Base-by-base conservation (phyloP, 306 rosid genomes). In the Amphicarpaea edgeworthii region DNA sequence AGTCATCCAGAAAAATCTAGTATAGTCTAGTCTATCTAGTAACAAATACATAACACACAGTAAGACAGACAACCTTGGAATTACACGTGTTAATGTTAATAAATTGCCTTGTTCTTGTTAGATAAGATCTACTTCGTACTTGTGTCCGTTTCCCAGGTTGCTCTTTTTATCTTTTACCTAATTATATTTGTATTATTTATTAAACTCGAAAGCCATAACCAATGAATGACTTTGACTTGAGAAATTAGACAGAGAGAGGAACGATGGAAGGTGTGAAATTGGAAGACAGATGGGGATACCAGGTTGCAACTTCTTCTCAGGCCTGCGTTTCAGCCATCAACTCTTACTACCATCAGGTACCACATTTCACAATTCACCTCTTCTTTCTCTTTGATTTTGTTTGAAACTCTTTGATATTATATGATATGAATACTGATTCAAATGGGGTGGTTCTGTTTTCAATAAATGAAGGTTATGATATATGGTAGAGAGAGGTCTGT, bases 401-500 rank as follows among this genome's bases (percentile, higher is more conserved):
- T 15, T 34, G 66, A 60, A 60, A 60, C 40, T 23, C 19, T 30
- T 28, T 8, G 42, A n/a, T n/a, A 8, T 16, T 23, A 10, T 30
- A 14, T 8, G 42, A n/a, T n/a, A 8, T 16, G 12, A 61, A 32
- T 1, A 34, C 45, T n/a, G n/a, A n/a, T n/a, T 37, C 45, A 38
- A 81, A 59, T 58, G 79, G 85, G 77, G n/a, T 73, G 85, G 68
- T 15, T 73, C 37, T 62, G 61, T 40, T 20, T 5, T 79, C 5
- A 30, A 62, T 57, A n/a, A n/a, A n/a, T 28, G 77, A 75, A 95
- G 98, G 89, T 87, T 10, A 85, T 95, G 45, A 76, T 71, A 62
- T 84, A 89, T 77, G 97, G 98, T 30, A 89, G 96, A 85, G n/a
- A 70, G 62, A 85, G 90, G 83, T 83, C 82, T 45, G 96, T 95